Evolutionary conservation across 2,329 filamentous ascomycete species (phyloP), one percentile per base, ranked within the genome.

Genomic region (Pyricularia sp.): DNA sequence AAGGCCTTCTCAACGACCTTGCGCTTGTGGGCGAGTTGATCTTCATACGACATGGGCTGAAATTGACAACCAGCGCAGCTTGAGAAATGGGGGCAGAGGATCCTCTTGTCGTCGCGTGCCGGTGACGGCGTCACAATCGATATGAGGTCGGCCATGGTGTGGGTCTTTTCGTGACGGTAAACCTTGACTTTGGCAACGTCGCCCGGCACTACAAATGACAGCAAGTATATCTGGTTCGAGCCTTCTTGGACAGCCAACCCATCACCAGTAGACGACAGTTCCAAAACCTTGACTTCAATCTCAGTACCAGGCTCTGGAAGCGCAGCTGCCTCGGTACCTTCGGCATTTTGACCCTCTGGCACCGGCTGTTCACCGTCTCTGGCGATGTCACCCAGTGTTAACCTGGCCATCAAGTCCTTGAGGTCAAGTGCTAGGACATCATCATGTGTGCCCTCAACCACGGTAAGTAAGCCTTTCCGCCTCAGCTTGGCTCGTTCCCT

Each of bases 51-150:
- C 71, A 99, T 86, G 92, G 98, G 97, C 81, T 99, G 95, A 78
- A 98, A 94, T 80, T 99, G 95, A 77, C 95, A 99, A 36, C 95
- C 95, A 11, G 91, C 92, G 79, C 95, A 99, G 68, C 84, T 86
- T 59, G 88, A 83, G 76, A 99, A 99, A 83, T 99, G 98, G 74
- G 87, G 85, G 82, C 95, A 99, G 69, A 85, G 85, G 73, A 97
- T 85, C 26, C 92, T 87, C 55, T 85, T 84, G 74, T 95, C 91
- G 74, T 97, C 90, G 74, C 95, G 90, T 68, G 90, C 83, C 0
- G 88, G 85, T 0, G 92, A 93, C 0, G 94, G 89, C 69, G 86
- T 87, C 50, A 89, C 81, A 61, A 98, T 86, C 70, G 90, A 90
- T 75, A 98, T 76, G 74, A 97, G 93, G 80, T 98, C 94, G 73